Base-by-base conservation (phyloP, 2,329 filamentous ascomycete species). In the Microsporum audouinii region DNA sequence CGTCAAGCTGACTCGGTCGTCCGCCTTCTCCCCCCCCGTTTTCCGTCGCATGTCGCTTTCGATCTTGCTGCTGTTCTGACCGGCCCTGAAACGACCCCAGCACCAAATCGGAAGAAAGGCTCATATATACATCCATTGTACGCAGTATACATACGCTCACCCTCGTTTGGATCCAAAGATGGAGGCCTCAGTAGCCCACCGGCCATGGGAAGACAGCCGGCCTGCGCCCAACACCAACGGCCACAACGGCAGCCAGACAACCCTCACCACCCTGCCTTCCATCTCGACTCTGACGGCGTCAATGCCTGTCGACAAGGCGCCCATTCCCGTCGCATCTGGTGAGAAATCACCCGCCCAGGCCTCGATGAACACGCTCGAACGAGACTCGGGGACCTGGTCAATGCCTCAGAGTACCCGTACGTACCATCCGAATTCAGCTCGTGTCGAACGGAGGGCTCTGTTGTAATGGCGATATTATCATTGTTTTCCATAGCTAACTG, bases 351-450 rank as follows among this genome's bases (percentile, higher is more conserved):
- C 74, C 7, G 73, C 71, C 23, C 72, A 76, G 59, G 67, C 72
- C 6, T 77, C 76, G 3, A 66, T 77, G 63, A 77, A 75, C 60
- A 77, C 76, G 12, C 72, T 77, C 62, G 77, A 80, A 68, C 79
- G 81, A 63, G 81, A 83, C 69, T 84, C 81, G 27, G 81, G 82
- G 63, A 82, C 79, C 69, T 84, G 81, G 81, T 82, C 81, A 59
- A 80, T 82, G 67, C 79, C 81, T 62, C 81, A 81, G 66, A 82
- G 80, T 71, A 80, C 81, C 68, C 79, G 81, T 82, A 72, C 69
- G 76, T 70, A 38, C 10, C 3, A 27, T 34, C n/a, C 27, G 33
- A 23, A 23, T 23, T 23, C 17, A 23, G 17, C 17, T 23, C 17
- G 17, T 23, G 17, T 23, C 17, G 17, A 23, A 23, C 17, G 17